phyloP scores from a whole-genome alignment of 805 yeast genomes.

The Yarrowia hollandica region DNA sequence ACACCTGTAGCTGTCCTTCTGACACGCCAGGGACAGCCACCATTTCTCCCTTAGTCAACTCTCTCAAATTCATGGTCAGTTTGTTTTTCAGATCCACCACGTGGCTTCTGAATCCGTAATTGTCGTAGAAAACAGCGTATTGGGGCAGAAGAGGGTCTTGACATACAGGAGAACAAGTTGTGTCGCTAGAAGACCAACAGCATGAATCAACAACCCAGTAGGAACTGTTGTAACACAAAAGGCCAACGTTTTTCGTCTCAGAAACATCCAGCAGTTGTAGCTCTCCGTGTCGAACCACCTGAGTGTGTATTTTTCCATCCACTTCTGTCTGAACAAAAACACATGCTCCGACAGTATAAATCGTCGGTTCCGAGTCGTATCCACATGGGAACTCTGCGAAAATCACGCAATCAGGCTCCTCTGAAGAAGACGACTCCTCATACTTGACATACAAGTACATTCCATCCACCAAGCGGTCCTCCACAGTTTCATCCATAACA shows the following conservation, averaged over 20 bases:
- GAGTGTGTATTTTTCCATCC: not conserved
- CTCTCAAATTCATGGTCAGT: not conserved
- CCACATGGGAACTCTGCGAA: not conserved
- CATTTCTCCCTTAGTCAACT: not conserved
- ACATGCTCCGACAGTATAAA: not conserved
- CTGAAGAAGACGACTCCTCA: not conserved
- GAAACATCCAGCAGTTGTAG: not conserved
- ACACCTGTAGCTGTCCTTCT: not conserved
- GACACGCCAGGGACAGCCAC: not conserved
- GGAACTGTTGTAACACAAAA: not conserved
- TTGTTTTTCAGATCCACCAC: slow-evolving; percentile 4
- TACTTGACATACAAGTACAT: slow-evolving; percentile 13
- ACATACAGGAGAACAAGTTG: slow-evolving; percentile 13
- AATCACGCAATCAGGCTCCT: not conserved
- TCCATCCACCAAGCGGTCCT: not conserved
- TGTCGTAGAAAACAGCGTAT: slow-evolving; percentile 9
- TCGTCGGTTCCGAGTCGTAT: not conserved
- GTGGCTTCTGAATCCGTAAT: slow-evolving; percentile 8
- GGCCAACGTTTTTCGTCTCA: not conserved
- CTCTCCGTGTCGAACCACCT: not conserved
- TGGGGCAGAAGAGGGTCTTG: slow-evolving; percentile 5
- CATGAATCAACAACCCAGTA: not conserved
- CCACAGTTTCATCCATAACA: not conserved
- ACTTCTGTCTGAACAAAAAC: slow-evolving; percentile 9
- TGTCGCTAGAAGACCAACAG: slow-evolving; percentile 2